Percentiles rank a stretch among this genome's conserved stretches.
These are phyloP conservation scores for Hanseniaspora occidentalis DNA, from an alignment of 805 yeast species.

Conservation along the genomic window DNA sequence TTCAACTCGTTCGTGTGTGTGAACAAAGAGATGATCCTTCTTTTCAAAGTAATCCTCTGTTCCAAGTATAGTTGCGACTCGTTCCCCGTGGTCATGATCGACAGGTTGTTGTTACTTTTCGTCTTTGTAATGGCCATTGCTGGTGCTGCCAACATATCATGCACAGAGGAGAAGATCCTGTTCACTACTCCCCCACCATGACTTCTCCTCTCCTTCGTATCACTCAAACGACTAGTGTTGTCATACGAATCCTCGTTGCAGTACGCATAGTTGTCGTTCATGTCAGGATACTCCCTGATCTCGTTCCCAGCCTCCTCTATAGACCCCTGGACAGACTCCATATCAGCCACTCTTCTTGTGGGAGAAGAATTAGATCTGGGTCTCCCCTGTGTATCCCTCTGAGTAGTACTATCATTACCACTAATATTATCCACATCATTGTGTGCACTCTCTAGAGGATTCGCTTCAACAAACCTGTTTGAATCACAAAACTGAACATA, in stretches of 20 bases:
- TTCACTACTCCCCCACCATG: neutral
- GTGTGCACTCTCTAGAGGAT: neutral
- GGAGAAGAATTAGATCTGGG: neutral
- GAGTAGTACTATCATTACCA: neutral
- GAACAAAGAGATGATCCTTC: constrained; percentile 51
- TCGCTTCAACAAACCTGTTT: neutral
- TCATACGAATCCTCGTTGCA: no score
- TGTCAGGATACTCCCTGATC: no score
- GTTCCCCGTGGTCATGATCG: neutral
- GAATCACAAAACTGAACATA: constrained; percentile 31
- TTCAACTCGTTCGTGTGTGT: constrained; percentile 71
- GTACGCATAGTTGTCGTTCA: no score
- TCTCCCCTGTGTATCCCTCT: neutral
- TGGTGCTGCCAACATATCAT: neutral
- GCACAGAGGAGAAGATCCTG: neutral
- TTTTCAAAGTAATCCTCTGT: constrained; percentile 46
- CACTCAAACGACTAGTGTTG: no score
- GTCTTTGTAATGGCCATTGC: neutral
- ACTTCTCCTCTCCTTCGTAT: no score
- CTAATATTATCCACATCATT: neutral
- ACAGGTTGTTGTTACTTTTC: neutral
- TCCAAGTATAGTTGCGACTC: constrained; percentile 10
- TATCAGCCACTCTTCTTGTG: neutral
- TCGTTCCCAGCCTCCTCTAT: no score
- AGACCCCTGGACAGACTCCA: no score